A percentile compares a stretch with the other conserved stretches of the same genome.
phyloP scores from a whole-genome alignment of 179 eudicot genomes.

The Amaranthus tricolor region DNA sequence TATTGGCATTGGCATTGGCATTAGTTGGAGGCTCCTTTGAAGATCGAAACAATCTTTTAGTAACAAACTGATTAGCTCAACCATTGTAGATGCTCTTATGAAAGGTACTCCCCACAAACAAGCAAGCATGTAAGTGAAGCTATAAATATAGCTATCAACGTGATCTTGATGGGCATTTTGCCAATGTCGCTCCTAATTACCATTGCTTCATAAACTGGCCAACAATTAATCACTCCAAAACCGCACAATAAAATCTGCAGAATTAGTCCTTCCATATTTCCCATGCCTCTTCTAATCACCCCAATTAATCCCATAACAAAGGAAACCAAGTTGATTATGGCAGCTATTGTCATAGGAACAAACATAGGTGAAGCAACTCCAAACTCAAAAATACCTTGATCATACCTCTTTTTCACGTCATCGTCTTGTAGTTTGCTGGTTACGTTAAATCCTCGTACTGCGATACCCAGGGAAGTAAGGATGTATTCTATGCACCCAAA shows the following conservation, averaged over 20 bases:
- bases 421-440: constrained; percentile 61
- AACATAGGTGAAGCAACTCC: constrained; percentile 68
- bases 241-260: constrained; percentile 48
- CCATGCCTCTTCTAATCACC: constrained; percentile 15
- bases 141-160: constrained; percentile 31
- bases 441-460: constrained; percentile 49
- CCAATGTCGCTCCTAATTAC: constrained; percentile 54
- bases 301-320: constrained; percentile 33
- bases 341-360: constrained; percentile 46
- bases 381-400: constrained; percentile 70
- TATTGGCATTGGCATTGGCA: too few species aligned
- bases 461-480: constrained; percentile 40
- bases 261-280: constrained; percentile 29
- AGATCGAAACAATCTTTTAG: too few species aligned
- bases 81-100: too few species aligned
- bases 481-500: constrained; percentile 51
- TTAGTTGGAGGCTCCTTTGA: too few species aligned
- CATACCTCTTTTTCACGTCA: constrained; percentile 56
- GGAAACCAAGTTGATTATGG: constrained; percentile 50
- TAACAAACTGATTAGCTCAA: too few species aligned
- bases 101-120: neutral
- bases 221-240: constrained; percentile 47
- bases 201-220: constrained; percentile 64
- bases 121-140: constrained; percentile 24
- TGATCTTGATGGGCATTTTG: constrained; percentile 47